Evolutionary conservation across 352 stramenopile species (phyloP), one percentile per base, ranked within the genome.

Genomic region (Globisporangium parvum): DNA sequence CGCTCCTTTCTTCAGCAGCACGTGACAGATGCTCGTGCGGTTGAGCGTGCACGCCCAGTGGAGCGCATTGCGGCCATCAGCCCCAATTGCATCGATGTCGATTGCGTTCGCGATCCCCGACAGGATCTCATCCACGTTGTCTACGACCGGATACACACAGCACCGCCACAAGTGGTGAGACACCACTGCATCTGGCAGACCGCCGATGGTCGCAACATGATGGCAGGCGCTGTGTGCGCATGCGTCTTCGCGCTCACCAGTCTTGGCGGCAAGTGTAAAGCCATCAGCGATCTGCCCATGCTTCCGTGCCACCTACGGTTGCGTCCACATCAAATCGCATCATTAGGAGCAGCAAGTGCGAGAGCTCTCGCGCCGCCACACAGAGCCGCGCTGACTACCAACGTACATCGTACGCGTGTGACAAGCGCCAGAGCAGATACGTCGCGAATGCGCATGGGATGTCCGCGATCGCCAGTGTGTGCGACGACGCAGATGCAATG

Each of bases 1-100:
- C 5, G 82, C 80, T 49, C 80, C 80, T 62, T 93, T 91, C 59
- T 91, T 91, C 6, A 93, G 73, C 44, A 93, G 51, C n/a, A 93
- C 69, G 51, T 90, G 80, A 42, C 80, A 88, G 46, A 91, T 88
- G 33, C 76, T 88, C 8, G 77, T 81, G 28, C 82, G 74, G 48
- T 88, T 82, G 44, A 93, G 58, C 3, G 80, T 88, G 20, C 79
- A 90, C 10, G 78, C 80, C 80, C 82, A 93, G 62, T 93, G 82
- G 5, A 93, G 57, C 8, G 78, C 80, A 59, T 93, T 93, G 61
- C 82, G 82, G 3, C 82, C 80, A 39, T 91, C 82, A 0, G 80
- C 88, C 3, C 76, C 80, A n/a, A 89, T 70, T 1, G 70, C 75
- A 26, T 93, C 63, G 21, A 93, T 88, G 51, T 90, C 73, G 56